phyloP scores from a whole-genome alignment of 2,329 filamentous ascomycete species.

The Tolypocladium paradoxum region DNA sequence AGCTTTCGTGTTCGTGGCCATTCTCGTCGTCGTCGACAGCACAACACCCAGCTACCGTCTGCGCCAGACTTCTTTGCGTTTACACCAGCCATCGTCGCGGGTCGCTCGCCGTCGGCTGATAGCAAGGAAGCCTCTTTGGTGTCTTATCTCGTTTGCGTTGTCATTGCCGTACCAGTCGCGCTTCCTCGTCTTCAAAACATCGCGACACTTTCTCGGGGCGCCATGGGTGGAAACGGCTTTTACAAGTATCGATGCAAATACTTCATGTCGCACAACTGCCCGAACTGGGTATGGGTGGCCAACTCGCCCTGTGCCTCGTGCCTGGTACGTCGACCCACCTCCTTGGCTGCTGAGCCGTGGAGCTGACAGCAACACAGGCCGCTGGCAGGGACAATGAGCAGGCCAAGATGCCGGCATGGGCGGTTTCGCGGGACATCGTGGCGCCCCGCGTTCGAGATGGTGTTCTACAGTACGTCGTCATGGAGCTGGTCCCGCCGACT shows the following conservation, averaged over 20 bases:
- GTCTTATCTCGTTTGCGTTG: neutral
- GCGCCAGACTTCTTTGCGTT: neutral
- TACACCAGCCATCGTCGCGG: neutral
- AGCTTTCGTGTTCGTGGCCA: neutral
- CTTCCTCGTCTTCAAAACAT: neutral
- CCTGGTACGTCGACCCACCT: constrained; percentile 26
- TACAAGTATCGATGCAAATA: constrained; percentile 47
- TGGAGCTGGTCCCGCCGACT: constrained; percentile 31
- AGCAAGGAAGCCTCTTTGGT: neutral
- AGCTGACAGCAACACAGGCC: constrained; percentile 25
- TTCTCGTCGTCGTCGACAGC: neutral
- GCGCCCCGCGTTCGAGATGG: constrained; percentile 35
- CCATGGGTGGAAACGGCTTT: constrained; percentile 28
- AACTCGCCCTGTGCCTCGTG: constrained; percentile 38
- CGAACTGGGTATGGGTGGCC: constrained; percentile 44
- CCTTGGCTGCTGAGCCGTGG: neutral
- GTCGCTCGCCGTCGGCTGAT: neutral
- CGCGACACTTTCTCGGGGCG: neutral
- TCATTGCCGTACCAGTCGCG: neutral
- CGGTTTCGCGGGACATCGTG: constrained; percentile 28
- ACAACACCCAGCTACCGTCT: neutral
- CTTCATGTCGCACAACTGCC: constrained; percentile 39
- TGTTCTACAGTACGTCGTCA: constrained; percentile 34
- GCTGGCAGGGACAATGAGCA: constrained; percentile 36
- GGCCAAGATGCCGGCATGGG: constrained; percentile 14